Conservation (phyloP, 345 rosid species). For the rapeseed (Brassica napus) region Da-Ae NC_063442.1:2059501-2060000, state of each 20-base stretch:
- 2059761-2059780: constrained; percentile 69
- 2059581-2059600: background rate
- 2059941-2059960: constrained; percentile 90
- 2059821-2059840: constrained; percentile 77
- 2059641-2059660: constrained; percentile 30
- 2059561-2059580: constrained; percentile 61
- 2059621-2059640: constrained; percentile 36
- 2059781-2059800: constrained; percentile 67
- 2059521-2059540: background rate
- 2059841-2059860: constrained; percentile 73
- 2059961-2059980: constrained; percentile 58
- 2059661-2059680: constrained; percentile 38
- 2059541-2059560: constrained; percentile 56
- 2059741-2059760: constrained; percentile 71
- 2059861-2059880: constrained; percentile 73
- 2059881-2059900: constrained; percentile 74
- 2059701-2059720: constrained; percentile 33
- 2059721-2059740: constrained; percentile 56
- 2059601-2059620: constrained; percentile 10
- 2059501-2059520: constrained; percentile 40
- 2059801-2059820: constrained; percentile 67
- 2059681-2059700: constrained; percentile 30
- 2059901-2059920: constrained; percentile 68
- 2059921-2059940: constrained; percentile 70
- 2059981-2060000: too few species aligned